Evolutionary conservation across 2,329 filamentous ascomycete genomes (phyloP).

Genomic region (Verticillium longisporum): DNA sequence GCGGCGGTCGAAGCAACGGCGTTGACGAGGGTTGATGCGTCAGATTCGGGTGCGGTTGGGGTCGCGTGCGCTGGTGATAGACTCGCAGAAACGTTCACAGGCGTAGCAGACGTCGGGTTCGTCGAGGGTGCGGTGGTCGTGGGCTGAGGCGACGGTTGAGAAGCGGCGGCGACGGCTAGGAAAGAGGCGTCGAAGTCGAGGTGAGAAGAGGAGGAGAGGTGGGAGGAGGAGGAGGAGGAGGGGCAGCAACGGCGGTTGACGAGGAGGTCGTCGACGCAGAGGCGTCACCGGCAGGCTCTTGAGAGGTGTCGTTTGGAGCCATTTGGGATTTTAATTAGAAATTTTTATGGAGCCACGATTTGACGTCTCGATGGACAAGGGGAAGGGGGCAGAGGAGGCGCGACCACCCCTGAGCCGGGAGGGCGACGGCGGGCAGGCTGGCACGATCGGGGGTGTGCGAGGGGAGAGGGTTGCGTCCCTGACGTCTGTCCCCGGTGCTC

Average conservation of each 20-base stretch:
- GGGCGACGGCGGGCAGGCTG: conserved; percentile 1
- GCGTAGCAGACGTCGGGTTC: conserved; percentile 6
- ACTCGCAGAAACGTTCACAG: conserved; percentile 5
- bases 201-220: background rate
- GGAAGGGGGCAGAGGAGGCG: conserved; percentile 12
- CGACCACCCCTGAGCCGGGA: conserved; percentile 9
- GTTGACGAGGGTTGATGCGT: background rate
- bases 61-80: background rate
- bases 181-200: background rate
- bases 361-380: conserved; percentile 19
- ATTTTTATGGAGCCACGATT: conserved; percentile 31
- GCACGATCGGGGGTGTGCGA: background rate
- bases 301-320: conserved; percentile 20
- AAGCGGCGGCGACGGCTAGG: conserved; percentile 5
- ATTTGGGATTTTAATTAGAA: conserved; percentile 32
- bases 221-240: background rate
- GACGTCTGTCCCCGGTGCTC: background rate
- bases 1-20: background rate
- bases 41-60: background rate
- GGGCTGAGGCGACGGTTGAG: background rate
- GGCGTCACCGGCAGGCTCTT: conserved; percentile 2
- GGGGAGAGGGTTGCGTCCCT: background rate
- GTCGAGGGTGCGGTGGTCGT: conserved; percentile 6
- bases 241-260: conserved; percentile 7
- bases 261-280: conserved; percentile 2